Percentiles rank a stretch among this genome's conserved stretches.
Conservation (phyloP, 331 rosid species). For the Malus hybrid region DNA sequence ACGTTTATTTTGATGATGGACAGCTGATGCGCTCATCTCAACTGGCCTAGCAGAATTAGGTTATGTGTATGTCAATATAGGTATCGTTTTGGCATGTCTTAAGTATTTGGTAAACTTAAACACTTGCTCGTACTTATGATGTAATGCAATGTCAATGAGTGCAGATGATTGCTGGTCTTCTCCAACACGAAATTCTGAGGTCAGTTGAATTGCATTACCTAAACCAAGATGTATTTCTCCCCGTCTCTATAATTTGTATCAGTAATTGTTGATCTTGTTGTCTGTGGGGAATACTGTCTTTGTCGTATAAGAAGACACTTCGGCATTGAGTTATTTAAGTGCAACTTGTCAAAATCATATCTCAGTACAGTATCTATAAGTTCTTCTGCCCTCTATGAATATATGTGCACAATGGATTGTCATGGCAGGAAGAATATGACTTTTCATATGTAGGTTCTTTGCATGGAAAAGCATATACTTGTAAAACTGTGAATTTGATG, state of each 20-base stretch:
- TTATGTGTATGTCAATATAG: conserved; percentile 75
- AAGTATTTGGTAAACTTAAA: conserved; percentile 1
- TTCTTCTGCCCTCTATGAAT: neutral
- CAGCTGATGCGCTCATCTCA: conserved; percentile 92
- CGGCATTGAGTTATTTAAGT: neutral
- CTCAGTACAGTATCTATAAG: neutral
- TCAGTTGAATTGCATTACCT: conserved; percentile 25
- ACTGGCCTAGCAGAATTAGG: conserved; percentile 91
- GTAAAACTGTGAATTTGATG: neutral
- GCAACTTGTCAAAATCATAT: neutral
- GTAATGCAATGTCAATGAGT: conserved; percentile 9
- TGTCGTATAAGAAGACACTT: neutral
- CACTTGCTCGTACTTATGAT: conserved; percentile 3
- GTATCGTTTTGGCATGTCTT: conserved; percentile 29
- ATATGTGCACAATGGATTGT: neutral
- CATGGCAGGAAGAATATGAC: neutral
- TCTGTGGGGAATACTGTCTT: neutral
- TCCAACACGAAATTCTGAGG: conserved; percentile 51
- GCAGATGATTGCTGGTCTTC: conserved; percentile 97
- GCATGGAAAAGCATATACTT: neutral
- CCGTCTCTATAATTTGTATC: neutral
- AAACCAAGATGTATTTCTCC: neutral
- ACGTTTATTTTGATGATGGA: conserved; percentile 19
- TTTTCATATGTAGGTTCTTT: neutral
- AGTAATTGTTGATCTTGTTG: neutral